phyloP scores from a whole-genome alignment of 2,329 filamentous ascomycete species.

The Beauveria sp. region DNA sequence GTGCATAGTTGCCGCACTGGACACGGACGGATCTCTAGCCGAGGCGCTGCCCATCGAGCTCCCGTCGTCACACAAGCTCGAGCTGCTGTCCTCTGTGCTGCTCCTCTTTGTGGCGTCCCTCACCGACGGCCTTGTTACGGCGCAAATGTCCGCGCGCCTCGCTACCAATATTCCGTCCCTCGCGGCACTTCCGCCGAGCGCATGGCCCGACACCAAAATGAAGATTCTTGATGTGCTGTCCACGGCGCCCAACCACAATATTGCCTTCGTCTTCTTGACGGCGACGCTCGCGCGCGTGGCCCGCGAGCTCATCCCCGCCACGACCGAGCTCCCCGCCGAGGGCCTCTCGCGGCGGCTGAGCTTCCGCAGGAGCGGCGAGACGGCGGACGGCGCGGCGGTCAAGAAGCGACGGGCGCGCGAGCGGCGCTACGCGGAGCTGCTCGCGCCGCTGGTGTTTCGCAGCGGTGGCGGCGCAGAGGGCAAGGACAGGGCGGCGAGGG shows the following conservation, averaged over 20 bases:
- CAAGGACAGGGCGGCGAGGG: constrained; percentile 53
- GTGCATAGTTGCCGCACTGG: constrained; percentile 58
- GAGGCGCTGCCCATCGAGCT: constrained; percentile 56
- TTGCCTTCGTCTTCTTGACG: constrained; percentile 81
- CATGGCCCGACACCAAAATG: constrained; percentile 37
- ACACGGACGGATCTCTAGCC: constrained; percentile 57
- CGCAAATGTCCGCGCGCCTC: constrained; percentile 61
- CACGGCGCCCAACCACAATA: constrained; percentile 68
- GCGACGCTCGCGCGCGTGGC: constrained; percentile 58
- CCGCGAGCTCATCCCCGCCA: constrained; percentile 38
- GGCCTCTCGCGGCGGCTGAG: constrained; percentile 39
- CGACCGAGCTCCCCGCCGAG: constrained; percentile 20
- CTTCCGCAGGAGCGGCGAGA: constrained; percentile 23
- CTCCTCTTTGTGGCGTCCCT: constrained; percentile 68
- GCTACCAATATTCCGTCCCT: constrained; percentile 47
- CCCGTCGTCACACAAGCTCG: constrained; percentile 60
- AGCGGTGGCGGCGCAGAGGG: constrained; percentile 29
- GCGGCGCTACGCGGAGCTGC: constrained; percentile 55
- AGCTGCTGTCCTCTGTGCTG: constrained; percentile 64
- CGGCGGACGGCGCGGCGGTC: constrained; percentile 5
- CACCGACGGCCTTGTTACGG: constrained; percentile 70
- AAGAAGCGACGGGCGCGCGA: constrained; percentile 50
- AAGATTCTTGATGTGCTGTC: constrained; percentile 66
- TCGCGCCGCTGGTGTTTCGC: constrained; percentile 57
- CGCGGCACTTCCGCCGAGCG: constrained; percentile 17